phyloP scores from a whole-genome alignment of 1,284 basidiomycete species.

The Apiotrichum montevideense region DNA sequence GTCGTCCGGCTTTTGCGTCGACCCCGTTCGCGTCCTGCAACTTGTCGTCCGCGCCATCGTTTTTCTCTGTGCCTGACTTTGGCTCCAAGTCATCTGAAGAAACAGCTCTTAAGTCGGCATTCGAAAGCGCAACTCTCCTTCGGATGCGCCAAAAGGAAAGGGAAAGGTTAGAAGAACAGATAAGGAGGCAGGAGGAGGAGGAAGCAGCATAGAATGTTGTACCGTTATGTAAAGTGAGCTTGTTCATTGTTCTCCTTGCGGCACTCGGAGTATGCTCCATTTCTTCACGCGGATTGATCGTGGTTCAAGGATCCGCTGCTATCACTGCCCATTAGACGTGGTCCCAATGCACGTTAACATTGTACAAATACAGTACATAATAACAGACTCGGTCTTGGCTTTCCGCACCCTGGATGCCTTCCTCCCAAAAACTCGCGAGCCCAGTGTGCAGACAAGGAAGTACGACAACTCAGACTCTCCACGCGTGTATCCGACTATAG shows the following conservation, averaged over 20 bases:
- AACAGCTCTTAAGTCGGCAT: conserved; percentile 55
- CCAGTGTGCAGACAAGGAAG: no score
- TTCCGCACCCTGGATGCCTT: no score
- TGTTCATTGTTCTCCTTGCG: no score
- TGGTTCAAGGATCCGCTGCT: no score
- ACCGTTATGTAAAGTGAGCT: background rate
- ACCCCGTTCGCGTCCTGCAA: conserved; percentile 9
- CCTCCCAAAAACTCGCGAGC: no score
- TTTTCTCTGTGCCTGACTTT: background rate
- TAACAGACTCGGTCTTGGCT: no score
- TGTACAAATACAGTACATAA: no score
- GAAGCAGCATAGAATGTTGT: conserved; percentile 12
- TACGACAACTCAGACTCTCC: no score
- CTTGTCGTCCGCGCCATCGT: background rate
- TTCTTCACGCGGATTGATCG: no score
- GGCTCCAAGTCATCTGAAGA: conserved; percentile 16
- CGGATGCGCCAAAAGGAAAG: conserved; percentile 62
- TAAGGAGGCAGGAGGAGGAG: conserved; percentile 46
- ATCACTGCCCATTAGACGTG: no score
- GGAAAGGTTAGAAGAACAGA: conserved; percentile 63
- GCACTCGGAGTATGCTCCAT: no score
- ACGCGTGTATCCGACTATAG: conserved; percentile 22
- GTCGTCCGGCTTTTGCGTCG: conserved; percentile 11
- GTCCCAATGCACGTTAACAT: no score
- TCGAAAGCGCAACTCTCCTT: conserved; percentile 73